Evolutionary conservation across 768 basidiomycete genomes (phyloP), one percentile per base, ranked within the genome.

Genomic region (Boletellus ananas): DNA sequence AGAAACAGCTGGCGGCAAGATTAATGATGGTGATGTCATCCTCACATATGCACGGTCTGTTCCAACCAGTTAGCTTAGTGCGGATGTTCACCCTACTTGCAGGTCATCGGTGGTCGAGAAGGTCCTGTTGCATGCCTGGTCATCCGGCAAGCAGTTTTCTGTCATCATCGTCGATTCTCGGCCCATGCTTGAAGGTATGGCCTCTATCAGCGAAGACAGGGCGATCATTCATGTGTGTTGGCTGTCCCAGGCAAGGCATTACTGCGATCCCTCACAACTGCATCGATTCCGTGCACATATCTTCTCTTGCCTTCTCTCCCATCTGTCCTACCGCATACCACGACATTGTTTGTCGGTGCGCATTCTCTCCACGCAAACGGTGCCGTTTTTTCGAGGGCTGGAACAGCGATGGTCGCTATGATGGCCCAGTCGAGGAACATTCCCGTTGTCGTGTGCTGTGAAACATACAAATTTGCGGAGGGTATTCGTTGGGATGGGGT

Each of bases 391-490:
- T 90, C 93, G 11, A 80, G 96, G 44, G 92, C 94, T 0, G 96
- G 96, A 23, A 98, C 94, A 4, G 95, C 95, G 0, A 79, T 94
- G 59, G 92, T 98, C 6, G 91, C 94, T 2, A 95, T 98, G 94
- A 84, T 97, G 78, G 90, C 92, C 1, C 91, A 90, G 67, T 81
- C 83, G 41, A 80, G 87, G 60, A 85, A 84, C 20, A 87, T 97
- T 0, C 95, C 96, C 5, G 94, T 98, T 7, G 82, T 99, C 33
- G 93, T 96, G 21, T 97, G 94, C 56, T 96, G 94, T 60, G 96
- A 98, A 71, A 99, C 96, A 4, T 98, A 98, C 74, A 99, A 99
- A 68, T 98, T 94, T 61, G 89, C 90, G 16, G 95, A 98, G 59
- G 83, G 83, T 31, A 86, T 98, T 25, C 85, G 90, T 68, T 74